Evolutionary conservation across 768 basidiomycete species (phyloP).

Genomic region (Hemileccinum rubropunctum): DNA sequence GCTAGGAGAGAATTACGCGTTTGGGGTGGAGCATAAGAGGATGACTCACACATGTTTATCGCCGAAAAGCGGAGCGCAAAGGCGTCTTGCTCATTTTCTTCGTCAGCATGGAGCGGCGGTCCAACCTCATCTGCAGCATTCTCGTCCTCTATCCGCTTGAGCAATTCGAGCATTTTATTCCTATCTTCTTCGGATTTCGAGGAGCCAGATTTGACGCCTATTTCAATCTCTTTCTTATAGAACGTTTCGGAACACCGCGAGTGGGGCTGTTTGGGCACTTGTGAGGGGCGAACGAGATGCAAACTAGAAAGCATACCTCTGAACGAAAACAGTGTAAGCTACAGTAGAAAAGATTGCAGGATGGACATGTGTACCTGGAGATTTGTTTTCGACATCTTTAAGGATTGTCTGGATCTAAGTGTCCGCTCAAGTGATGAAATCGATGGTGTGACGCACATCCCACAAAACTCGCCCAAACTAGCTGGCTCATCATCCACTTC

Average conservation of each 20-base stretch:
- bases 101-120: conserved; percentile 31
- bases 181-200: conserved; percentile 58
- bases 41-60: conserved; percentile 59
- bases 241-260: conserved; percentile 78
- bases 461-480: conserved; percentile 30
- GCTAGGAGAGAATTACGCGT: conserved; percentile 37
- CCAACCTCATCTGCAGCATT: conserved; percentile 37
- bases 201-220: conserved; percentile 54
- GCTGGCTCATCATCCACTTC: conserved; percentile 13
- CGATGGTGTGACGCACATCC: conserved; percentile 43
- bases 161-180: conserved; percentile 61
- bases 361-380: conserved; percentile 78
- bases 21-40: neutral
- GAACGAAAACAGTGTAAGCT: conserved; percentile 78
- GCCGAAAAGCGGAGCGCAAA: conserved; percentile 50
- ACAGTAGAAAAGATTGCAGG: conserved; percentile 80
- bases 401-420: conserved; percentile 1
- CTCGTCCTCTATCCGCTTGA: conserved; percentile 73
- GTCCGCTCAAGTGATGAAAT: neutral
- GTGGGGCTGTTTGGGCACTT: conserved; percentile 43
- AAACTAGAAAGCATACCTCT: conserved; percentile 42
- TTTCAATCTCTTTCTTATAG: conserved; percentile 72
- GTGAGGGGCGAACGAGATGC: neutral
- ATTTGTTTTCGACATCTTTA: conserved; percentile 71
- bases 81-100: conserved; percentile 41